Evolutionary conservation across 2,329 filamentous ascomycete genomes (phyloP).

Genomic region (Colletotrichum filicis): DNA sequence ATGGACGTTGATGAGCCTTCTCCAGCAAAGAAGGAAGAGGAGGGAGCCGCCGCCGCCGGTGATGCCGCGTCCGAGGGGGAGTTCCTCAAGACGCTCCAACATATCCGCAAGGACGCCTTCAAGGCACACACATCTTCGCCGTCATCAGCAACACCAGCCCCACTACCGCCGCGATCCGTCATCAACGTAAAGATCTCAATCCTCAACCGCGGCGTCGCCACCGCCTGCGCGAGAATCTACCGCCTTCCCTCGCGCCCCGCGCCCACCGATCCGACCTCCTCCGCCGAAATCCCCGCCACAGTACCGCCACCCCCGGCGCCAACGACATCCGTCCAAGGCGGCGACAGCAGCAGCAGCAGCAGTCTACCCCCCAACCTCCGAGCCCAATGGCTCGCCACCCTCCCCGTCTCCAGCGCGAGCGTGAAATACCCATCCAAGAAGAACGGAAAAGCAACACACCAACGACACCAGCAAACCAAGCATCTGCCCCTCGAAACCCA

Average conservation of each 20-base stretch:
- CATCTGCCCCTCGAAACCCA: slow-evolving; percentile 48
- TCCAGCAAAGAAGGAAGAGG: slow-evolving; percentile 15
- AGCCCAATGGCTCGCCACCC: slow-evolving; percentile 76
- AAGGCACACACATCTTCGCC: slow-evolving; percentile 39
- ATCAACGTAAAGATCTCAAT: slow-evolving; percentile 76
- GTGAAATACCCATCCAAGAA: slow-evolving; percentile 6
- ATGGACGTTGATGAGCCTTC: slow-evolving; percentile 35
- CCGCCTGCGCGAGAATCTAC: slow-evolving; percentile 83
- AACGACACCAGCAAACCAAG: slow-evolving; percentile 37
- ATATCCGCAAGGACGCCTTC: slow-evolving; percentile 43
- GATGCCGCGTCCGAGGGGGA: slow-evolving; percentile 4
- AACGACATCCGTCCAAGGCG: slow-evolving; percentile 12
- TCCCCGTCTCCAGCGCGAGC: slow-evolving; percentile 42
- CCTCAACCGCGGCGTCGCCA: slow-evolving; percentile 75
- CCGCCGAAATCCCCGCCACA: slow-evolving; percentile 59
- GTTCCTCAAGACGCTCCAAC: slow-evolving; percentile 28
- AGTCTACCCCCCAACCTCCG: slow-evolving; percentile 64
- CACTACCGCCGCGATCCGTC: slow-evolving; percentile 51
- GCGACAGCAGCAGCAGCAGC: not conserved
- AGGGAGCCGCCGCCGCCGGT: slow-evolving; percentile 29
- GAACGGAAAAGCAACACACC: slow-evolving; percentile 39
- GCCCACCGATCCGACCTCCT: slow-evolving; percentile 41
- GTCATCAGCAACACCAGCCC: slow-evolving; percentile 34
- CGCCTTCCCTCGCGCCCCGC: slow-evolving; percentile 70
- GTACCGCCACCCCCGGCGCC: slow-evolving; percentile 42